Conservation (phyloP, 1,284 basidiomycete species). For the Chondrostereum purpureum region DNA sequence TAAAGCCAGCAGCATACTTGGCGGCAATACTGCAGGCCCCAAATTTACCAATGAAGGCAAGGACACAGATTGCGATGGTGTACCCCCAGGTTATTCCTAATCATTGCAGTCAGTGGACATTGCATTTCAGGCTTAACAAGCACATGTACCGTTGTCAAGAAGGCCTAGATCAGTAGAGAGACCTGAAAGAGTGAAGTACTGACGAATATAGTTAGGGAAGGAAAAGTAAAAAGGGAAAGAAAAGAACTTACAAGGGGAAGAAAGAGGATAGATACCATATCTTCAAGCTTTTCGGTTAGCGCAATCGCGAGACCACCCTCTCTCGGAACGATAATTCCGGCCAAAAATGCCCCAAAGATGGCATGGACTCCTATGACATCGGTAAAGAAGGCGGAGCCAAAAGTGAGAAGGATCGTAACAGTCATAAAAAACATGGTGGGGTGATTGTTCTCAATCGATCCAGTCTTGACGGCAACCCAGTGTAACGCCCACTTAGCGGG, state of each 20-base stretch:
- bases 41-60: slow-evolving; percentile 86
- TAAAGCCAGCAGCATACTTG: slow-evolving; percentile 61
- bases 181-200: slow-evolving; percentile 88
- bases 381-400: slow-evolving; percentile 81
- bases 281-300: slow-evolving; percentile 79
- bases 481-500: slow-evolving; percentile 56
- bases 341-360: slow-evolving; percentile 86
- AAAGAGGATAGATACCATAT: slow-evolving; percentile 77
- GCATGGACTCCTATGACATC: slow-evolving; percentile 92
- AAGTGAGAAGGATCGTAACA: slow-evolving; percentile 69
- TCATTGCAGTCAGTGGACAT: slow-evolving; percentile 18
- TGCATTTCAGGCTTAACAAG: neutral
- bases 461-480: slow-evolving; percentile 75
- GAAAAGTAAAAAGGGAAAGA: neutral
- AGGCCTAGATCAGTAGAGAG: slow-evolving; percentile 86
- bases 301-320: slow-evolving; percentile 80
- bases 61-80: slow-evolving; percentile 71
- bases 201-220: slow-evolving; percentile 10
- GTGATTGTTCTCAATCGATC: slow-evolving; percentile 70
- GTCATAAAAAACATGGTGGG: slow-evolving; percentile 79
- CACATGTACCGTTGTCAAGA: slow-evolving; percentile 55
- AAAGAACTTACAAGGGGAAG: slow-evolving; percentile 65
- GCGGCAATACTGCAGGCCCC: slow-evolving; percentile 68
- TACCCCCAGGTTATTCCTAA: slow-evolving; percentile 88
- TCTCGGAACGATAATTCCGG: slow-evolving; percentile 87